A percentile compares a stretch with the other conserved stretches of the same genome.
Evolutionary conservation across 306 rosid species (phyloP).

Genomic region (Ormosia emarginata): DNA sequence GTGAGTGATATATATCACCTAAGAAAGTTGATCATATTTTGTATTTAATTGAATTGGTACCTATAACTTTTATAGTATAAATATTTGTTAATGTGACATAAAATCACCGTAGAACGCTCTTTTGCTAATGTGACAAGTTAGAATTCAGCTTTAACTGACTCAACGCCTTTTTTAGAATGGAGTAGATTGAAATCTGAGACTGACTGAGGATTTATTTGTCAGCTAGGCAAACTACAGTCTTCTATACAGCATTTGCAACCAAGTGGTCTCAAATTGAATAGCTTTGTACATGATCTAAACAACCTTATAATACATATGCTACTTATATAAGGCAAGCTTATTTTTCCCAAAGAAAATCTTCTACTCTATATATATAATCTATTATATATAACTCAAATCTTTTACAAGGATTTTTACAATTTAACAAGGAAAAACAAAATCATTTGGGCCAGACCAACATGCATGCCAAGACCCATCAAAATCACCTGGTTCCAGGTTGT

Average conservation of each 20-base stretch:
- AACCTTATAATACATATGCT: conserved; percentile 20
- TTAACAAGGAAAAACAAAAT: conserved; percentile 23
- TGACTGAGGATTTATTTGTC: not conserved
- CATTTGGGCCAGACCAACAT: conserved; percentile 19
- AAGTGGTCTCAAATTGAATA: conserved; percentile 14
- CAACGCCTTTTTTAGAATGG: not conserved
- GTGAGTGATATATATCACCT: not conserved
- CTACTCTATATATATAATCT: conserved; percentile 60
- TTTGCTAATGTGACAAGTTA: not conserved
- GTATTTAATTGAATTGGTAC: not conserved
- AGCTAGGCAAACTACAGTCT: not conserved
- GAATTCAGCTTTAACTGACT: not conserved
- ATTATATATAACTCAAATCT: conserved; percentile 52
- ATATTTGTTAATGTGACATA: not conserved
- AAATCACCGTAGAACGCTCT: not conserved
- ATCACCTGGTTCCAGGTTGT: conserved; percentile 47
- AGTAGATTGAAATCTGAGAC: not conserved
- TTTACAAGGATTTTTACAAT: conserved; percentile 68
- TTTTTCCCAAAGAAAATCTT: conserved; percentile 40
- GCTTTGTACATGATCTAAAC: conserved; percentile 28
- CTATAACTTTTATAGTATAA: not conserved
- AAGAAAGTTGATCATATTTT: not conserved
- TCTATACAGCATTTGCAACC: not conserved
- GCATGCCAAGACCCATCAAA: conserved; percentile 34
- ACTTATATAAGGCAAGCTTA: conserved; percentile 22